A percentile compares a stretch with the other conserved stretches of the same genome.
Evolutionary conservation across 257 asterid genomes (phyloP).

Genomic region (Avicennia marina): DNA sequence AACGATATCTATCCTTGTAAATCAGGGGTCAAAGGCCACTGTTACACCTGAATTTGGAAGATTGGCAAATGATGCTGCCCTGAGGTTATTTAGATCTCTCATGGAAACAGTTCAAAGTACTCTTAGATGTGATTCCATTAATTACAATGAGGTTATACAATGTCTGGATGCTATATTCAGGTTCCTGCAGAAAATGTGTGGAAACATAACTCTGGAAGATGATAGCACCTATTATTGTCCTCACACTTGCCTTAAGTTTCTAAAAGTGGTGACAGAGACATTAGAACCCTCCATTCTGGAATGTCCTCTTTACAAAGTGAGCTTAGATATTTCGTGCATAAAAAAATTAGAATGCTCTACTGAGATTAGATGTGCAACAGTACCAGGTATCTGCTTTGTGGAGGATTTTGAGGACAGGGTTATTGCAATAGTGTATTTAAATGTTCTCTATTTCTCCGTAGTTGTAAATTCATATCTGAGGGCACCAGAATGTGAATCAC

Average conservation of each 20-base stretch:
- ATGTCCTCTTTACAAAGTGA: conserved; percentile 69
- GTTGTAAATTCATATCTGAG: conserved; percentile 30
- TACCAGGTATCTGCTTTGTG: conserved; percentile 27
- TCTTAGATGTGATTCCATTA: conserved; percentile 33
- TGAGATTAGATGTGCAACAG: conserved; percentile 24
- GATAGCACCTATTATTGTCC: conserved; percentile 21
- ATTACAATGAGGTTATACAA: conserved; percentile 46
- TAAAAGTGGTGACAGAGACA: conserved; percentile 48
- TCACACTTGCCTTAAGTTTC: conserved; percentile 38
- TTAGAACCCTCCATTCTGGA: conserved; percentile 56
- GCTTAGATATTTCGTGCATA: conserved; percentile 29
- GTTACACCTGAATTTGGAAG: conserved; percentile 31
- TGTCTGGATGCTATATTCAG: conserved; percentile 50
- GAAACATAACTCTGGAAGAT: conserved; percentile 26
- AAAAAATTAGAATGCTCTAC: conserved; percentile 27
- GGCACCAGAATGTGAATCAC: conserved; percentile 30
- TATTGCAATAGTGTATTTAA: conserved; percentile 48
- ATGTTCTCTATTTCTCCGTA: conserved; percentile 42
- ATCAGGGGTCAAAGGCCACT: conserved; percentile 33
- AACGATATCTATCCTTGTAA: conserved; percentile 45
- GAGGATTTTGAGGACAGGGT: conserved; percentile 43
- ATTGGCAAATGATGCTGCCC: conserved; percentile 39
- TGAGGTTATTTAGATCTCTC: conserved; percentile 58
- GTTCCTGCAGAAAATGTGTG: conserved; percentile 44
- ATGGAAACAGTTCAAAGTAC: conserved; percentile 47